These are phyloP conservation scores for Sphaerulina vaccinii DNA, from an alignment of 2,329 filamentous ascomycete genomes.

Conservation along the genomic window DNA sequence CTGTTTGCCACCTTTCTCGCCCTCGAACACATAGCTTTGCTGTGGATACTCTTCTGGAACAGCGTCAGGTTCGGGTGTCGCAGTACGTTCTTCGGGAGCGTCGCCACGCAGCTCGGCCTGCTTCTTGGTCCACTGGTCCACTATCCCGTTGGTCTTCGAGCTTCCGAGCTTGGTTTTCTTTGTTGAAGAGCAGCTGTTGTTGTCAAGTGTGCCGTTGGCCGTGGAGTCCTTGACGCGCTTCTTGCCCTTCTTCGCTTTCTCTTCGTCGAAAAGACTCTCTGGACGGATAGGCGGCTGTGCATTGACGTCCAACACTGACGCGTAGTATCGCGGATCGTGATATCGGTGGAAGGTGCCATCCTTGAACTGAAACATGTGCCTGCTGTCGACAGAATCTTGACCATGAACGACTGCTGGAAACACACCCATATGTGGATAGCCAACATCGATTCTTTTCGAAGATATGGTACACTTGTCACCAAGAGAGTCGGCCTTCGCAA, in stretches of 20 bases:
- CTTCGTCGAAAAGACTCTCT: neutral
- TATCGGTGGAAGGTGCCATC: constrained; percentile 24
- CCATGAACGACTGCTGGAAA: constrained; percentile 69
- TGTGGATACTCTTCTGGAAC: constrained; percentile 2
- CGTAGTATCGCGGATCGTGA: constrained; percentile 28
- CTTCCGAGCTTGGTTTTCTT: constrained; percentile 54
- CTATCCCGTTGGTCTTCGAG: constrained; percentile 22
- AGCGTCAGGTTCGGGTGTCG: constrained; percentile 14
- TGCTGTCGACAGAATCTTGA: constrained; percentile 39
- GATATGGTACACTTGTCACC: constrained; percentile 72
- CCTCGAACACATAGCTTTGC: constrained; percentile 20
- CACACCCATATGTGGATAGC: constrained; percentile 79
- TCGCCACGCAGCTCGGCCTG: constrained; percentile 29
- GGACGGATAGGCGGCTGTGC: constrained; percentile 19
- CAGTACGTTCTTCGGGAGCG: constrained; percentile 12
- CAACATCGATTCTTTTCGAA: constrained; percentile 67
- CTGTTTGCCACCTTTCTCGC: constrained; percentile 13
- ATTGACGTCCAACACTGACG: constrained; percentile 24
- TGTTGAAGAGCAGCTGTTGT: constrained; percentile 51
- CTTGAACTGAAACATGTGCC: constrained; percentile 20
- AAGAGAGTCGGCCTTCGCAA: constrained; percentile 68
- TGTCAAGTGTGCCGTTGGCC: constrained; percentile 13
- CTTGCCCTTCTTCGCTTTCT: constrained; percentile 12
- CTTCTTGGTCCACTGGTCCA: constrained; percentile 32
- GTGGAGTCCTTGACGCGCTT: constrained; percentile 19